Base-by-base conservation (phyloP, 192 early-diverging fungal genomes). In the Umbelopsis sp. region DNA sequence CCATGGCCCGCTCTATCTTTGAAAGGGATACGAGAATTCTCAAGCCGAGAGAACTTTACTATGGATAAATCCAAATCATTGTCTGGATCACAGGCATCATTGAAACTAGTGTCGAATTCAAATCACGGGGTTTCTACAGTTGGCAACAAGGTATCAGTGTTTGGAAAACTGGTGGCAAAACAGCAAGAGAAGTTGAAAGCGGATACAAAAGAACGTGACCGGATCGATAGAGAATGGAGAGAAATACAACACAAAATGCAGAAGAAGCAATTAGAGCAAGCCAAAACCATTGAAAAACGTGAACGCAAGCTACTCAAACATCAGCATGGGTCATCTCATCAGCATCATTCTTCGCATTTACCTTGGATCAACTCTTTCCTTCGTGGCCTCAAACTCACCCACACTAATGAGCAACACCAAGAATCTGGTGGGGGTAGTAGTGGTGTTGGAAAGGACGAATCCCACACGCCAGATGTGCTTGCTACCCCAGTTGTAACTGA, bases 161-260 rank as follows among this genome's bases (percentile, higher is more conserved):
- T 86, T 50, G 53, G 65, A 22, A 81, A 76, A 66, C 70, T 91
- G 26, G 82, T 93, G 11, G 72, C 77, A 0, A 82, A 87, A 20
- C 90, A 93, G 56, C 75, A 84, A 4, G 89, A 91, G 32, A 90
- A 91, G 62, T 56, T 86, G 9, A 85, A 85, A 52, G 85, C 86
- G 21, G 91, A 91, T 70, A 83, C 84, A 31, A 89, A 89, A 25
- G 90, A 91, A 72, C 85, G 83, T 43, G 89, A 90, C 29, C 77
- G 85, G n/a, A 75, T 93, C 16, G 86, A 86, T 44, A 79, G 82
- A 49, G 89, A 89, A 68, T 80, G 88, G 71, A 83, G 86, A 21
- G 88, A 89, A 29, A 72, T 73, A 0, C 83, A 83, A 29, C 73
- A 81, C 14, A 76, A 81, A 62, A 65, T 79, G 31, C 81, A 82